phyloP scores from a whole-genome alignment of 352 stramenopile species.

The Pythium chondricola region DNA sequence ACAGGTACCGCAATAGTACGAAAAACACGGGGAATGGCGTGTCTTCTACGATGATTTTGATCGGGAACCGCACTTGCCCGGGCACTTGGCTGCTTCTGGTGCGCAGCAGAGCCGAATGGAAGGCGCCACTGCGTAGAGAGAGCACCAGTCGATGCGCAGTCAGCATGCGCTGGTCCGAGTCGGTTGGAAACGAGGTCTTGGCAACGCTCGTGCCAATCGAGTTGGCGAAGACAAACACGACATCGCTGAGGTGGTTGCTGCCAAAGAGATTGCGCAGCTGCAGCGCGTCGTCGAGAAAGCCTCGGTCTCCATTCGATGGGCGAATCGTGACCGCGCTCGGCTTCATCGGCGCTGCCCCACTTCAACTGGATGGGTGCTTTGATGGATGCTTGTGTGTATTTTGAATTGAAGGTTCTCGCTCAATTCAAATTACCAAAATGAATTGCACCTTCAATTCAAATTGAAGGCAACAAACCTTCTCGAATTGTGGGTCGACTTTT shows the following conservation, averaged over 20 bases:
- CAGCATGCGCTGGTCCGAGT: constrained; percentile 38
- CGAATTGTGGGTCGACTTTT: too few relatives aligned
- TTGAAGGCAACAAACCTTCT: constrained; percentile 6
- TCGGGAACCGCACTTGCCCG: constrained; percentile 62
- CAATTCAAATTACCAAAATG: constrained; percentile 1
- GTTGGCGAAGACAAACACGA: constrained; percentile 65
- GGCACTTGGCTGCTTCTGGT: constrained; percentile 63
- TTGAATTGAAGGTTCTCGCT: too few relatives aligned
- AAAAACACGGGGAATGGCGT: constrained; percentile 72
- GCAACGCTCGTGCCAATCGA: neutral
- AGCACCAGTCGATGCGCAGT: constrained; percentile 74
- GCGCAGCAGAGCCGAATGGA: constrained; percentile 52
- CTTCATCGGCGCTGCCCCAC: neutral
- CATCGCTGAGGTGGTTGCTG: constrained; percentile 72
- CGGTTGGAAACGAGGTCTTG: neutral
- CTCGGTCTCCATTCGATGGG: constrained; percentile 7
- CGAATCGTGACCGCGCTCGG: neutral
- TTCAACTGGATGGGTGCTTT: too few relatives aligned
- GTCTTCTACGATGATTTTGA: constrained; percentile 80
- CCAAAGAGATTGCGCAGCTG: constrained; percentile 53
- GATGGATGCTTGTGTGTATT: too few relatives aligned
- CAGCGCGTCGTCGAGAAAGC: constrained; percentile 44
- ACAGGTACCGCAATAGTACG: constrained; percentile 61
- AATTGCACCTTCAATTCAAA: constrained; percentile 6
- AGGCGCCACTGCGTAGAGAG: constrained; percentile 66